Evolutionary conservation across 164 flowering plant genomes (phyloP), one percentile per base, ranked within the genome.

Genomic region (Houttuynia cordata): DNA sequence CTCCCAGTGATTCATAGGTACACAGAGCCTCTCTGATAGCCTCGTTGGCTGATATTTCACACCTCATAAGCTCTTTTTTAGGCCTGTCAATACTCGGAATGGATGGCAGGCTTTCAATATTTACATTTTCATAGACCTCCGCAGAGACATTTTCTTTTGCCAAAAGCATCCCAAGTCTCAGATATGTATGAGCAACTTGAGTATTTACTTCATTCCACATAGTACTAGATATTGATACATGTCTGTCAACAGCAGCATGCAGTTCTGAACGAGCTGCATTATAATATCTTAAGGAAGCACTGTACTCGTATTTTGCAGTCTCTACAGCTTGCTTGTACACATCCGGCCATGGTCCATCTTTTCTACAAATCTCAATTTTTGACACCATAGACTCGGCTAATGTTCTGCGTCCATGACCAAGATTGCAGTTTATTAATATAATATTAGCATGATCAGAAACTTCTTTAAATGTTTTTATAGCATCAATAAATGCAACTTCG

Each of bases 351-450:
- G 78, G 20, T 12, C 67, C 57, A 75, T 78, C 80, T 24, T 50
- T 19, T 63, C 73, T 82, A 40, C 83, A 67, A 68, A 62, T 66
- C 59, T 78, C 91, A 25, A 85, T 58, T 78, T 83, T 79, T 65
- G 82, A 69, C 30, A 81, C 80, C 78, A 82, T 81, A 69, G 80
- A 88, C 71, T 93, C 99, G 56, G 99, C 97, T 67, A 84, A 71
- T 59, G 92, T 83, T 65, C 99, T 79, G 73, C 97, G 79, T 3
- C 97, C 97, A 76, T 90, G 99, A 17, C 96, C 99, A 67, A 93
- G 64, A 67, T 93, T 93, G 58, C 88, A 88, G 70, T 86, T 74
- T 24, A 90, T 93, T 61, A 93, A 71, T 64, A 93, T 81, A 39
- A 90, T 75, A 63, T 93, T 90, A 13, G 87, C 74, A 61, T 83